These are phyloP conservation scores for Diaporthe citri DNA, from an alignment of 2,329 filamentous ascomycete genomes.

Conservation along the genomic window DNA sequence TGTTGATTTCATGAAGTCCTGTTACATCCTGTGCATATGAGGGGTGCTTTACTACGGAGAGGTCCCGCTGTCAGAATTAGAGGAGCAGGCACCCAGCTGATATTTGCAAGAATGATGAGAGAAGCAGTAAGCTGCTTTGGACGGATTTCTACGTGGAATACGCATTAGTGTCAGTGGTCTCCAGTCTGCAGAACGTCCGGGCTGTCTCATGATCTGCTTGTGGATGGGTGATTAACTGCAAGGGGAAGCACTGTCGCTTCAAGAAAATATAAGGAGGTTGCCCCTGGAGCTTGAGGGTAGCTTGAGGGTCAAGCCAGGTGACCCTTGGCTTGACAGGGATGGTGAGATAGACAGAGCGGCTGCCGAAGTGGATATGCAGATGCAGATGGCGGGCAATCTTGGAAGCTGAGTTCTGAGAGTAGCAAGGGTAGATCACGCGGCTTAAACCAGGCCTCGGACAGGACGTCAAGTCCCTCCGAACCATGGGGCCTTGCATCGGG, in stretches of 20 bases:
- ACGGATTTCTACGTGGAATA: slow-evolving; percentile 13
- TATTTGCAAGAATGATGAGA: slow-evolving; percentile 21
- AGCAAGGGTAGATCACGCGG: slow-evolving; percentile 26
- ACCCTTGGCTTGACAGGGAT: slow-evolving; percentile 32
- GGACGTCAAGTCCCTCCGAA: slow-evolving; percentile 23
- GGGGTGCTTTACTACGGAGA: not conserved
- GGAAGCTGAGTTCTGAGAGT: slow-evolving; percentile 30
- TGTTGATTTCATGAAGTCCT: not conserved
- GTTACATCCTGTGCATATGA: not conserved
- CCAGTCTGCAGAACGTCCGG: slow-evolving; percentile 25
- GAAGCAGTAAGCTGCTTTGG: slow-evolving; percentile 5
- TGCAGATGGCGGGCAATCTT: slow-evolving; percentile 30
- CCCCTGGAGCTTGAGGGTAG: slow-evolving; percentile 32
- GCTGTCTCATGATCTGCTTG: slow-evolving; percentile 31
- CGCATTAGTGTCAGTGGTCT: slow-evolving; percentile 12
- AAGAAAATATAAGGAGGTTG: slow-evolving; percentile 28
- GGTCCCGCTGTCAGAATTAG: slow-evolving; percentile 21
- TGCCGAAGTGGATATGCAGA: slow-evolving; percentile 36
- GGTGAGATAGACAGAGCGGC: slow-evolving; percentile 35
- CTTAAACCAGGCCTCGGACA: slow-evolving; percentile 30
- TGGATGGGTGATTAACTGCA: slow-evolving; percentile 29
- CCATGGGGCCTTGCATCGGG: slow-evolving; percentile 19
- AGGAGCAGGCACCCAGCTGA: slow-evolving; percentile 28
- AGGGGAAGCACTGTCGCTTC: slow-evolving; percentile 34
- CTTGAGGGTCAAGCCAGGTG: slow-evolving; percentile 26